Conservation (phyloP, 768 basidiomycete species). For the Rhizopogon vulgaris region DNA sequence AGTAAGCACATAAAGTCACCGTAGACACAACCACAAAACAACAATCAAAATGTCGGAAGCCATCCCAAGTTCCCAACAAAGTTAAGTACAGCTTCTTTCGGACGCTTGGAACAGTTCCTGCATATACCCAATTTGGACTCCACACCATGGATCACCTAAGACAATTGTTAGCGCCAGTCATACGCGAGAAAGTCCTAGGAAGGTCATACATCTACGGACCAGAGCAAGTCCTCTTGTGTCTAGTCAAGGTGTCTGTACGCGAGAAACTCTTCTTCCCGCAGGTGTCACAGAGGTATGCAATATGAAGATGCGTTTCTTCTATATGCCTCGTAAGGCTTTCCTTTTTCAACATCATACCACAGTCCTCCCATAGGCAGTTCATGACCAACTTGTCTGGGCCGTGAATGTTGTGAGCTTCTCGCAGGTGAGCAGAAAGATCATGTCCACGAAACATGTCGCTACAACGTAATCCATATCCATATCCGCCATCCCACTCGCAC, state of each 20-base stretch:
- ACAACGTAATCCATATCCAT: conserved; percentile 8
- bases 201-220: neutral
- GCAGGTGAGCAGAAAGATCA: conserved; percentile 15
- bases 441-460: conserved; percentile 5
- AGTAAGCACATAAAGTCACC: too few species aligned
- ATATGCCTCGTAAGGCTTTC: conserved; percentile 11
- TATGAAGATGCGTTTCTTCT: conserved; percentile 17
- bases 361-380: conserved; percentile 13
- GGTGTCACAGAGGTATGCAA: conserved; percentile 18
- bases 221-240: conserved; percentile 11
- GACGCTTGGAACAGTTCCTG: too few species aligned
- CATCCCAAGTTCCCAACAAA: too few species aligned
- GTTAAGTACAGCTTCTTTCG: too few species aligned
- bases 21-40: too few species aligned
- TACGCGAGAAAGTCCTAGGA: too few species aligned
- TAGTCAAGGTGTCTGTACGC: conserved; percentile 14
- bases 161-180: too few species aligned
- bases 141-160: too few species aligned
- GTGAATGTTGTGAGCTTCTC: conserved; percentile 4
- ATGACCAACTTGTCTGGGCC: neutral
- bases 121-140: too few species aligned
- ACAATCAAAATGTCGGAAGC: too few species aligned
- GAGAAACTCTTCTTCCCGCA: conserved; percentile 10
- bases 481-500: too few species aligned
- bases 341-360: conserved; percentile 4